A percentile compares a stretch with the other conserved stretches of the same genome.
Conservation (phyloP, 768 basidiomycete species). For the Auriscalpium vulgare region DNA sequence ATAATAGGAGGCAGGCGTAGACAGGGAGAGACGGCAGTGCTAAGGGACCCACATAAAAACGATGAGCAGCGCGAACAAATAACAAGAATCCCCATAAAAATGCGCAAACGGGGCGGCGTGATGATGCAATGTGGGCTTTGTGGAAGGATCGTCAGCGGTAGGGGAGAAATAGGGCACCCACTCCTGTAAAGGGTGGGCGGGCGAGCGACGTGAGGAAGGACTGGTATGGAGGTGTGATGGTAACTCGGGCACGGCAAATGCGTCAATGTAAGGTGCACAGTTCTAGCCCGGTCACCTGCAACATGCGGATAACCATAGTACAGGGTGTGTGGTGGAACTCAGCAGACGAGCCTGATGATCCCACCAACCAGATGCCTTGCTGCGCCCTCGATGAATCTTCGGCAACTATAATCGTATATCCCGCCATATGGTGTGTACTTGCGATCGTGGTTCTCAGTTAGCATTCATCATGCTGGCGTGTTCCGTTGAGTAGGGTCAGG, state of each 20-base stretch:
- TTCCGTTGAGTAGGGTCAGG: background rate
- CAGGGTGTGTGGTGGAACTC: no score
- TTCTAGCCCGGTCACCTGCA: no score
- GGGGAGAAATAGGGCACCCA: background rate
- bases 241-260: no score
- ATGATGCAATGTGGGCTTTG: background rate
- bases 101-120: constrained; percentile 5
- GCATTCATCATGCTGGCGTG: constrained; percentile 16
- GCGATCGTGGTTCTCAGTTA: constrained; percentile 1
- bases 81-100: constrained; percentile 15
- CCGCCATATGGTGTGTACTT: background rate
- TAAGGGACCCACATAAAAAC: background rate
- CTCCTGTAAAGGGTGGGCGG: background rate
- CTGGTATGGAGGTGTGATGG: background rate
- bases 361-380: background rate
- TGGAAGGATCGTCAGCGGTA: background rate
- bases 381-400: constrained; percentile 4
- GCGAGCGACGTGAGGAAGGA: background rate
- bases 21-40: background rate
- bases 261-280: no score
- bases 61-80: background rate
- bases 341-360: background rate
- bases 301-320: no score
- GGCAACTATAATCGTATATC: constrained; percentile 15
- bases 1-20: background rate